phyloP scores from a whole-genome alignment of 495 filamentous ascomycete genomes.

The Tuber indicum region DNA sequence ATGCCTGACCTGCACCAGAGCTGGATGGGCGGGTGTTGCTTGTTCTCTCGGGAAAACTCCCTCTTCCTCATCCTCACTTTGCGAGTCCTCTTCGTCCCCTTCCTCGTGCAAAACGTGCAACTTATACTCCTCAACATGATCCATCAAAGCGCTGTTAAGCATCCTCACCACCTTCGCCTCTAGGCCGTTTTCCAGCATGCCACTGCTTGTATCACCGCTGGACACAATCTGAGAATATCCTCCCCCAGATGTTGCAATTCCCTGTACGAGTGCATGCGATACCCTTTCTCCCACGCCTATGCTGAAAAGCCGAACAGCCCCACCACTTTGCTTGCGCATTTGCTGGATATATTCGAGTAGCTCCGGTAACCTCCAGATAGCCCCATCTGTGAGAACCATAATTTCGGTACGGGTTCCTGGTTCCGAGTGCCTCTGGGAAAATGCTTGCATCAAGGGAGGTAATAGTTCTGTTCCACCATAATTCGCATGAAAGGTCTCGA shows the following conservation, averaged over 20 bases:
- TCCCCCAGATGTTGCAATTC: conserved; percentile 58
- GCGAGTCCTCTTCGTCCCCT: conserved; percentile 15
- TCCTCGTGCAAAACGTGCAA: conserved; percentile 55
- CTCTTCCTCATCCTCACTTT: conserved; percentile 52
- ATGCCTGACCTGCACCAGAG: neutral
- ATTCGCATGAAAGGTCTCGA: conserved; percentile 48
- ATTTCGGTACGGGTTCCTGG: conserved; percentile 54
- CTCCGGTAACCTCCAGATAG: conserved; percentile 54
- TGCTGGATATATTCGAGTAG: conserved; percentile 53
- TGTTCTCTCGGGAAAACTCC: conserved; percentile 52
- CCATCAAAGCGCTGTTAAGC: conserved; percentile 59
- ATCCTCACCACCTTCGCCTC: conserved; percentile 62
- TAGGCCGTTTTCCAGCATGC: conserved; percentile 45
- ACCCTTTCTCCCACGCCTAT: conserved; percentile 58
- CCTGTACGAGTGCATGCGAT: conserved; percentile 61
- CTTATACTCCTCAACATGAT: conserved; percentile 55
- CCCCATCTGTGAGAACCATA: conserved; percentile 62
- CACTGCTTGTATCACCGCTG: conserved; percentile 45
- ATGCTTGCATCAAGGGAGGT: conserved; percentile 48
- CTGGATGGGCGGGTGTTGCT: conserved; percentile 24
- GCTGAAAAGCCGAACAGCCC: conserved; percentile 55
- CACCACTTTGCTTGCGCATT: conserved; percentile 47
- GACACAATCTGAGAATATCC: conserved; percentile 58
- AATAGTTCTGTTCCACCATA: conserved; percentile 61
- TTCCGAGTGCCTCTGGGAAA: conserved; percentile 10